Evolutionary conservation across 2,329 filamentous ascomycete genomes (phyloP).

Genomic region (Pseudocercospora musae): DNA sequence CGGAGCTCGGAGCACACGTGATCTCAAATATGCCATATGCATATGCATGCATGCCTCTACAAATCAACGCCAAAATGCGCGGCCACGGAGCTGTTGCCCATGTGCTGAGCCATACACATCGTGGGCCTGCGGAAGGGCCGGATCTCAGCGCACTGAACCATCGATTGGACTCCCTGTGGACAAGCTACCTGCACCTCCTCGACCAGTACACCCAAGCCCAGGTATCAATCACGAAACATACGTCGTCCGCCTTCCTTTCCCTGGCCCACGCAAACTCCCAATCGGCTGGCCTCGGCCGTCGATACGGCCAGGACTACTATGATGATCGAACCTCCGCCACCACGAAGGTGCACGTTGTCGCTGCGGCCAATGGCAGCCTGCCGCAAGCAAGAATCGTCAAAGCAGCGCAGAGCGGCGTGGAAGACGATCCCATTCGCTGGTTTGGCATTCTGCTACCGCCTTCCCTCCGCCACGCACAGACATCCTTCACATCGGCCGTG

Average conservation of each 20-base stretch:
- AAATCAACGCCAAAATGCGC: not conserved
- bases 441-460: slow-evolving; percentile 54
- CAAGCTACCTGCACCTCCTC: slow-evolving; percentile 63
- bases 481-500: slow-evolving; percentile 53
- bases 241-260: slow-evolving; percentile 50
- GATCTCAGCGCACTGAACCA: slow-evolving; percentile 32
- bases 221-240: slow-evolving; percentile 50
- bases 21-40: not conserved
- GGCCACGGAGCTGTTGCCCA: not conserved
- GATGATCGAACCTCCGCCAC: slow-evolving; percentile 54
- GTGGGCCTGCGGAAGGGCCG: not conserved
- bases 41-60: not conserved
- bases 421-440: slow-evolving; percentile 56
- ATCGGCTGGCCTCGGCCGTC: slow-evolving; percentile 46
- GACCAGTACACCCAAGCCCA: slow-evolving; percentile 65
- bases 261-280: slow-evolving; percentile 75
- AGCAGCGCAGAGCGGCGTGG: not conserved
- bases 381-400: not conserved
- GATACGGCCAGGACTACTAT: slow-evolving; percentile 68
- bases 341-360: slow-evolving; percentile 3
- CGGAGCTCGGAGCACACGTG: not conserved
- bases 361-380: not conserved
- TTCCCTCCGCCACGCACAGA: slow-evolving; percentile 56
- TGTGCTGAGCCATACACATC: not conserved
- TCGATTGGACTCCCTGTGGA: slow-evolving; percentile 61